These are phyloP conservation scores for Cercis canadensis DNA, from an alignment of 306 rosid species.

Conservation along the genomic window DNA sequence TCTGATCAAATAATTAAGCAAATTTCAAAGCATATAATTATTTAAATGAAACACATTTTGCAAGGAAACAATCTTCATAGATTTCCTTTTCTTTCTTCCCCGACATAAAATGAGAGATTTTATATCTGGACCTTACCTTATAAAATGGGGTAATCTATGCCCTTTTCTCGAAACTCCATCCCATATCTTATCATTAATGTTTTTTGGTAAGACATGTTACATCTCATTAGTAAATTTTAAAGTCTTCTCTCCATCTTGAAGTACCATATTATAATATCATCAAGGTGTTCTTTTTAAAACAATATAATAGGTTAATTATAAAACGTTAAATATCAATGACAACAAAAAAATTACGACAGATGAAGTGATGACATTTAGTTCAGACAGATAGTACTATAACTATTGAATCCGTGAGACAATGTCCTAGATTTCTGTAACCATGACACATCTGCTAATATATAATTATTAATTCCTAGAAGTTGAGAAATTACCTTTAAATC, in stretches of 20 bases:
- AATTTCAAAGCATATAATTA: background rate
- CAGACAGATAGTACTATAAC: too few species aligned
- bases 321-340: background rate
- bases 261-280: background rate
- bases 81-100: too few species aligned
- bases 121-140: slow-evolving; percentile 4
- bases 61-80: background rate
- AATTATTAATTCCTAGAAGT: slow-evolving; percentile 17
- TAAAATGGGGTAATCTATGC: background rate
- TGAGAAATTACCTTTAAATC: background rate
- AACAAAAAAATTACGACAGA: too few species aligned
- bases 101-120: background rate
- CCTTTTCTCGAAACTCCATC: background rate
- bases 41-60: slow-evolving; percentile 13
- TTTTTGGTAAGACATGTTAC: too few species aligned
- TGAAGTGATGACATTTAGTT: too few species aligned
- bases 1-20: background rate
- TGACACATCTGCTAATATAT: background rate
- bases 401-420: slow-evolving; percentile 2
- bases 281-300: background rate
- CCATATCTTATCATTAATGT: background rate
- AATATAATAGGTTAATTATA: too few species aligned
- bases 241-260: too few species aligned
- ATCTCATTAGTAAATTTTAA: too few species aligned
- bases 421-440: slow-evolving; percentile 26